Conservation (phyloP, 768 basidiomycete genomes). For the Suillus paluster region DNA sequence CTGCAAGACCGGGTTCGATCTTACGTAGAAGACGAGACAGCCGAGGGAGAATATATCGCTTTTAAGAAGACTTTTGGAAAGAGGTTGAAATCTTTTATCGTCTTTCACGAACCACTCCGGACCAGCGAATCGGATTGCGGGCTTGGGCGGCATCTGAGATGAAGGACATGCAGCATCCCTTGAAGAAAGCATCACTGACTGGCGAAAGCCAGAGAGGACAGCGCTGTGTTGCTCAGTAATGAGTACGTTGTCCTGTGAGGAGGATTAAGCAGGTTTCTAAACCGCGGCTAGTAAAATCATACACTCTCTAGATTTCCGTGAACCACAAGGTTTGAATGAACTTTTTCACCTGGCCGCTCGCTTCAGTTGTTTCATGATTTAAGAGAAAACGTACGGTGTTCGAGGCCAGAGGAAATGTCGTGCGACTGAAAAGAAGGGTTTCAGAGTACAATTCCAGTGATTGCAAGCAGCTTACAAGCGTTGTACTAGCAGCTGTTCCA, state of each 20-base stretch:
- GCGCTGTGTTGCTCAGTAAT: constrained; percentile 2
- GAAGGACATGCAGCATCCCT: neutral
- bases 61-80: constrained; percentile 2
- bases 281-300: neutral
- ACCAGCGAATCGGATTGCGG: neutral
- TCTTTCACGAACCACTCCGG: constrained; percentile 1
- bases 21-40: neutral
- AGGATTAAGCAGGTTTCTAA: neutral
- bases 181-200: constrained; percentile 2
- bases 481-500: neutral
- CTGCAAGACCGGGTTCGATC: neutral
- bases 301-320: constrained; percentile 2
- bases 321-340: neutral
- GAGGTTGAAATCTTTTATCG: neutral
- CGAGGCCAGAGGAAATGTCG: constrained; percentile 3
- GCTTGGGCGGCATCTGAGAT: neutral
- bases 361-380: neutral
- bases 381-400: neutral
- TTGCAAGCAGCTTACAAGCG: neutral
- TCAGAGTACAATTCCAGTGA: neutral
- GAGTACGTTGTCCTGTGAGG: constrained; percentile 2
- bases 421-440: neutral
- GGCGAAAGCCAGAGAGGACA: constrained; percentile 1
- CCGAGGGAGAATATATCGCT: neutral
- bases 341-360: neutral